Evolutionary conservation across 306 rosid species (phyloP).

Genomic region (Begonia loranthoides): DNA sequence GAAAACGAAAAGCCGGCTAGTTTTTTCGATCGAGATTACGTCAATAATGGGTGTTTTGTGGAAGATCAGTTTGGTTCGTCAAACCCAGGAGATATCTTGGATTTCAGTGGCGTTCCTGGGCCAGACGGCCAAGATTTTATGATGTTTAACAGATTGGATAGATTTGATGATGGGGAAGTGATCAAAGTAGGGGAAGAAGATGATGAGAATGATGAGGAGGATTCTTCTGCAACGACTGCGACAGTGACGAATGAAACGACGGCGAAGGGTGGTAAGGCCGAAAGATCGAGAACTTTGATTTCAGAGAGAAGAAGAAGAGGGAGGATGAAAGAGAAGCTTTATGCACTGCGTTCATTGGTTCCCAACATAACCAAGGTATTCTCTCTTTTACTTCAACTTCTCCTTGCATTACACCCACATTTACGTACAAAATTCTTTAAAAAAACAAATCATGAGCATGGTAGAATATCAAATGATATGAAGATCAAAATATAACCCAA

Average conservation of each 20-base stretch:
- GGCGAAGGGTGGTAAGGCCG: slow-evolving; percentile 28
- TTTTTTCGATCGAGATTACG: slow-evolving; percentile 24
- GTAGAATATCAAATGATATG: too few relatives aligned
- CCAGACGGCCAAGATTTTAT: slow-evolving; percentile 19
- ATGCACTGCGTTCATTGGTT: slow-evolving; percentile 65
- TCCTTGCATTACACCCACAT: too few relatives aligned
- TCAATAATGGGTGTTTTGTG: slow-evolving; percentile 25
- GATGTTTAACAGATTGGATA: slow-evolving; percentile 24
- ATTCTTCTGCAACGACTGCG: slow-evolving; percentile 29
- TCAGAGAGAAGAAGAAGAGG: slow-evolving; percentile 69
- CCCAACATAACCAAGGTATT: slow-evolving; percentile 73
- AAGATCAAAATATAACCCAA: too few relatives aligned
- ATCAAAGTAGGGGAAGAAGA: slow-evolving; percentile 2
- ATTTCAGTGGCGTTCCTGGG: slow-evolving; percentile 9
- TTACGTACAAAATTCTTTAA: too few relatives aligned
- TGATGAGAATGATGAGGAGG: slow-evolving; percentile 19
- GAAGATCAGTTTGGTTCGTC: slow-evolving; percentile 13
- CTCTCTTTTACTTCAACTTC: too few relatives aligned
- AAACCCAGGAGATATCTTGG: slow-evolving; percentile 6
- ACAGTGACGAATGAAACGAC: not conserved
- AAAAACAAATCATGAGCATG: too few relatives aligned
- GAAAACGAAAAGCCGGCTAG: slow-evolving; percentile 24
- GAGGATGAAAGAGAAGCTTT: slow-evolving; percentile 74
- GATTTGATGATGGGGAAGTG: slow-evolving; percentile 20
- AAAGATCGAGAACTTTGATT: slow-evolving; percentile 54